Evolutionary conservation across 176 grass and related monocot species (phyloP).

Genomic region (Avena atlantica): DNA sequence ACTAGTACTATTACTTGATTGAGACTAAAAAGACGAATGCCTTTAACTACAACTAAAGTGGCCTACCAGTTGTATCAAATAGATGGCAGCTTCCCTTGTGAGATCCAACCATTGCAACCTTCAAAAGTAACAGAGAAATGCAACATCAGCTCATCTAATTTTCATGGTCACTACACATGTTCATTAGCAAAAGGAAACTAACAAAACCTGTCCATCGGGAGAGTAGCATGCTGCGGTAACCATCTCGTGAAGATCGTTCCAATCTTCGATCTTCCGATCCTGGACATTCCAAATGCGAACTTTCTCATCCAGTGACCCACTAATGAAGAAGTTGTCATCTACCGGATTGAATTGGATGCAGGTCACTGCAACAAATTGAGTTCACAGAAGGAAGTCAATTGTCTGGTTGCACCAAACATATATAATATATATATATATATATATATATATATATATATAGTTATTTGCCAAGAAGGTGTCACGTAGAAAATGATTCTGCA

Average conservation of each 20-base stretch:
- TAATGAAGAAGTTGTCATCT: conserved; percentile 95
- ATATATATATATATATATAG: too few species aligned
- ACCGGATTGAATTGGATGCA: conserved; percentile 99
- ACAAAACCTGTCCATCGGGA: conserved; percentile 80
- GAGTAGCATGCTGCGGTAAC: conserved; percentile 94
- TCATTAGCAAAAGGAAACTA: conserved; percentile 19
- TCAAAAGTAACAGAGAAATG: conserved; percentile 49
- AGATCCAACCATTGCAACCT: conserved; percentile 95
- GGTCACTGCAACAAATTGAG: conserved; percentile 74
- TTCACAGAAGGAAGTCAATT: conserved; percentile 31
- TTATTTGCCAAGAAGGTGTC: neutral
- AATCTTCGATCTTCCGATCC: conserved; percentile 94
- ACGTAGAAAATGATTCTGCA: conserved; percentile 28
- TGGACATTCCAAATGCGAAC: conserved; percentile 96
- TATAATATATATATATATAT: too few species aligned
- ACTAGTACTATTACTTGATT: neutral
- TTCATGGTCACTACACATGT: conserved; percentile 27
- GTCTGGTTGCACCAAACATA: conserved; percentile 18
- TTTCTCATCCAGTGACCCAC: conserved; percentile 98
- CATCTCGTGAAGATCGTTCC: conserved; percentile 99
- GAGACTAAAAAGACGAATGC: neutral
- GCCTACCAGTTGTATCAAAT: conserved; percentile 95
- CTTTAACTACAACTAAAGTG: neutral
- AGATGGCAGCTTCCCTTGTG: conserved; percentile 96
- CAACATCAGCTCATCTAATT: conserved; percentile 40